phyloP scores from a whole-genome alignment of 805 yeast species.

The Ogataea methylovora region DNA sequence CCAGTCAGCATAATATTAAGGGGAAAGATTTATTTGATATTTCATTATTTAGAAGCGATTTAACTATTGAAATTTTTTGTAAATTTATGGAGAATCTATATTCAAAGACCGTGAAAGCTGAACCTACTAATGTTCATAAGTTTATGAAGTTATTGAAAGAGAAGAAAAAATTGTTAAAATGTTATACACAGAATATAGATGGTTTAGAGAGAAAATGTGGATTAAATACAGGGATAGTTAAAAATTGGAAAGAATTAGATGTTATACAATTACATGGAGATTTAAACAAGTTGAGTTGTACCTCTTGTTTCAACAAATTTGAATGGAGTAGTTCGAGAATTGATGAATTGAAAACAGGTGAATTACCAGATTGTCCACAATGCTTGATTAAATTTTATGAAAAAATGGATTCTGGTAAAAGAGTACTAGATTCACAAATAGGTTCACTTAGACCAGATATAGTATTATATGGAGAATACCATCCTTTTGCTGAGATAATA shows the following conservation, averaged over 20 bases:
- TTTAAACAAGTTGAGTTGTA: slow-evolving; percentile 68
- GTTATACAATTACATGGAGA: slow-evolving; percentile 93
- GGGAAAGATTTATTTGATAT: slow-evolving; percentile 92
- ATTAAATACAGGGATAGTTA: slow-evolving; percentile 49
- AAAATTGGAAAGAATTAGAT: slow-evolving; percentile 54
- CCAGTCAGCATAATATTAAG: slow-evolving; percentile 45
- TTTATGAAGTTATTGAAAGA: slow-evolving; percentile 58
- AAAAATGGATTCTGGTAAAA: slow-evolving; percentile 61
- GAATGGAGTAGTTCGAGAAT: slow-evolving; percentile 56
- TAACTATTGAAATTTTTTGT: slow-evolving; percentile 68
- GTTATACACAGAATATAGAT: slow-evolving; percentile 95
- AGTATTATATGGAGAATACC: slow-evolving; percentile 90
- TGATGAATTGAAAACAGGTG: slow-evolving; percentile 46
- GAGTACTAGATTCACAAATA: slow-evolving; percentile 60
- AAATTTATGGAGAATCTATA: slow-evolving; percentile 83
- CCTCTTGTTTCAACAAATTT: slow-evolving; percentile 50
- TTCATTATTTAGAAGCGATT: slow-evolving; percentile 63
- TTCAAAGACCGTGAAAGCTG: slow-evolving; percentile 52
- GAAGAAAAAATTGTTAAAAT: slow-evolving; percentile 62
- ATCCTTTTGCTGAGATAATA: slow-evolving; percentile 77
- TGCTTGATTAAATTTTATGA: slow-evolving; percentile 53
- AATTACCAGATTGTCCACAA: slow-evolving; percentile 66
- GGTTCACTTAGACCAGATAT: slow-evolving; percentile 85
- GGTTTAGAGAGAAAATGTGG: slow-evolving; percentile 69
- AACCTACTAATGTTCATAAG: slow-evolving; percentile 78